phyloP scores from a whole-genome alignment of 805 yeast species.

The Teunomyces pallodes region DNA sequence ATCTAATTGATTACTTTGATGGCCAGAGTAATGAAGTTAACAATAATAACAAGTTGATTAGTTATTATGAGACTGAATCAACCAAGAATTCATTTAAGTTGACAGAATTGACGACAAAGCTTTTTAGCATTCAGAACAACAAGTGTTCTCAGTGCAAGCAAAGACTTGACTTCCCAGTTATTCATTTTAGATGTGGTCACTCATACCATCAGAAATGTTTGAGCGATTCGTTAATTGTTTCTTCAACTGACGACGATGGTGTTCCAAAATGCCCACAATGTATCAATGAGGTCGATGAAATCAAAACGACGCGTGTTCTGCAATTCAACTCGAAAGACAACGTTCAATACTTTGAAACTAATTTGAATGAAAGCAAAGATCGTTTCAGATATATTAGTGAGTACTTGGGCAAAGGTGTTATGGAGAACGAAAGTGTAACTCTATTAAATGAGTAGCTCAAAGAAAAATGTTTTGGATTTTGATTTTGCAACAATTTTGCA shows the following conservation, averaged over 20 bases:
- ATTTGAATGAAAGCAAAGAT: conserved; percentile 53
- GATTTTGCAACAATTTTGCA: conserved; percentile 1
- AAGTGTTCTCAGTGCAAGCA: conserved; percentile 65
- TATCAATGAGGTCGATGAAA: conserved; percentile 64
- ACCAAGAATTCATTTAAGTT: conserved; percentile 52
- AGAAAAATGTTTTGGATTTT: not conserved
- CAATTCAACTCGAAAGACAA: conserved; percentile 64
- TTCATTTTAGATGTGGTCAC: conserved; percentile 84
- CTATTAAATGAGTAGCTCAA: not conserved
- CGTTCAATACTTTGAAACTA: conserved; percentile 57
- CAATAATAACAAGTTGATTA: conserved; percentile 64
- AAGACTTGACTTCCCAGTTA: conserved; percentile 70
- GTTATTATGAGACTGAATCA: conserved; percentile 68
- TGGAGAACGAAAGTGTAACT: conserved; percentile 45
- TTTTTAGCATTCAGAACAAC: conserved; percentile 56
- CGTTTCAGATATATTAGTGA: conserved; percentile 75
- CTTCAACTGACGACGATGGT: conserved; percentile 3
- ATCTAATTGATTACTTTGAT: conserved; percentile 59
- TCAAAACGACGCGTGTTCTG: conserved; percentile 53
- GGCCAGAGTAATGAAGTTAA: conserved; percentile 60
- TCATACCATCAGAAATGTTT: conserved; percentile 83
- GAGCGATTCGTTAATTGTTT: conserved; percentile 38
- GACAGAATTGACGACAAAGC: conserved; percentile 45
- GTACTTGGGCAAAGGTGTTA: conserved; percentile 84
- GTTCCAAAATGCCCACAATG: conserved; percentile 67